These are phyloP conservation scores for Micractinium sp. DNA, from an alignment of 139 green algal species.

Conservation along the genomic window DNA sequence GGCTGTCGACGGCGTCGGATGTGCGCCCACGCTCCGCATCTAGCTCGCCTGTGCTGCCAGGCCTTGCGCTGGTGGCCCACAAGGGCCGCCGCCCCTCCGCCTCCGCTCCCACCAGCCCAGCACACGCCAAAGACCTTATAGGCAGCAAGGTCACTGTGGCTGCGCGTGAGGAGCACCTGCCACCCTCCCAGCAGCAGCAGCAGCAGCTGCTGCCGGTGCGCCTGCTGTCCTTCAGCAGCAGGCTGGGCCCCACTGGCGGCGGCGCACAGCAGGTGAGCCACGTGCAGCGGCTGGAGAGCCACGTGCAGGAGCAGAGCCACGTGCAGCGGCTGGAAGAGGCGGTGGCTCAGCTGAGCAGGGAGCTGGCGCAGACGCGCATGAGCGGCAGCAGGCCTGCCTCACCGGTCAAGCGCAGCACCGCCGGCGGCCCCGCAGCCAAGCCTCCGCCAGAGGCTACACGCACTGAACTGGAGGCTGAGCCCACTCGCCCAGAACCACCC, in stretches of 20 bases:
- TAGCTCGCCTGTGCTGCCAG: slow-evolving; percentile 4
- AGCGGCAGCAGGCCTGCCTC: background rate
- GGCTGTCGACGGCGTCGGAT: too few species aligned
- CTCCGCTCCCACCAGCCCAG: slow-evolving; percentile 5
- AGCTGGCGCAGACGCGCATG: background rate
- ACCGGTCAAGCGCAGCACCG: background rate
- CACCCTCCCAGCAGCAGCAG: too few species aligned
- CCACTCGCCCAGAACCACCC: background rate
- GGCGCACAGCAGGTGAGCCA: background rate
- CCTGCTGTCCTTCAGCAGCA: slow-evolving; percentile 8
- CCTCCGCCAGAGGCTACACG: background rate
- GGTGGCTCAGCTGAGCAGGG: slow-evolving; percentile 15
- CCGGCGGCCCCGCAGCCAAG: too few species aligned
- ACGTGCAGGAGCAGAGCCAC: background rate
- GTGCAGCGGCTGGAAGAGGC: slow-evolving; percentile 15
- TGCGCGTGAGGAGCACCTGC: background rate
- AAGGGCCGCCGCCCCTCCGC: background rate
- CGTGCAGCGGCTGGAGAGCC: background rate
- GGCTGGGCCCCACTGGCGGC: background rate
- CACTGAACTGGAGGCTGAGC: background rate
- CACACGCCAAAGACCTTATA: background rate
- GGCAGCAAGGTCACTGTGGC: background rate
- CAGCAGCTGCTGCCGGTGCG: background rate
- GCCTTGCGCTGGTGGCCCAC: background rate
- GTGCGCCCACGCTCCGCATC: background rate